Conservation (phyloP, 75 land plant genomes). For the Pinus albicaulis region DNA sequence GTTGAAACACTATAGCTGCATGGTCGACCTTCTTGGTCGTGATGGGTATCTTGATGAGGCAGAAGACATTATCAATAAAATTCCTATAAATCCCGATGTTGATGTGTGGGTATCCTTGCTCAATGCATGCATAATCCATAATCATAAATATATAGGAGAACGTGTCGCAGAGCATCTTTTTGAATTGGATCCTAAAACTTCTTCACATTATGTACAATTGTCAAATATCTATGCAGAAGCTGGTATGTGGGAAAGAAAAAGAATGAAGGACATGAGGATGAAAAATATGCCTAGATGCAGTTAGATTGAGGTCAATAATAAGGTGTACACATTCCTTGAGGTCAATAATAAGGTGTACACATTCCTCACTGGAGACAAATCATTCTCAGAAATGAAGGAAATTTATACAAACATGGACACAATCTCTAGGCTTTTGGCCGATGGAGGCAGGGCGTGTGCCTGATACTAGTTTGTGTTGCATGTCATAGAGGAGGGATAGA, state of each 20-base stretch:
- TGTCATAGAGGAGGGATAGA: neutral
- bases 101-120: constrained; percentile 18
- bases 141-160: constrained; percentile 8
- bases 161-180: constrained; percentile 8
- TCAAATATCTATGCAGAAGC: constrained; percentile 13
- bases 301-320: constrained; percentile 19
- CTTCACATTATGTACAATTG: constrained; percentile 5
- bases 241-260: constrained; percentile 11
- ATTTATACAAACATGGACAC: neutral
- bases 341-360: constrained; percentile 10
- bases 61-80: constrained; percentile 7
- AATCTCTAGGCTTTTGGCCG: neutral
- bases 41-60: constrained; percentile 18
- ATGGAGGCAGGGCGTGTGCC: constrained; percentile 2
- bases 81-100: constrained; percentile 14
- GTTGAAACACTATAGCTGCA: constrained; percentile 8
- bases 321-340: constrained; percentile 15
- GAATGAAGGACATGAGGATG: constrained; percentile 5
- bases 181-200: constrained; percentile 7
- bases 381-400: neutral
- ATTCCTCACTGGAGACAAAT: constrained; percentile 8
- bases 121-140: constrained; percentile 15
- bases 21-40: constrained; percentile 22
- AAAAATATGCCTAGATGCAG: constrained; percentile 16
- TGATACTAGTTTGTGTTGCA: neutral